Base-by-base conservation (phyloP, 805 yeast species). In the Cyberlindnera subsufficiens region DNA sequence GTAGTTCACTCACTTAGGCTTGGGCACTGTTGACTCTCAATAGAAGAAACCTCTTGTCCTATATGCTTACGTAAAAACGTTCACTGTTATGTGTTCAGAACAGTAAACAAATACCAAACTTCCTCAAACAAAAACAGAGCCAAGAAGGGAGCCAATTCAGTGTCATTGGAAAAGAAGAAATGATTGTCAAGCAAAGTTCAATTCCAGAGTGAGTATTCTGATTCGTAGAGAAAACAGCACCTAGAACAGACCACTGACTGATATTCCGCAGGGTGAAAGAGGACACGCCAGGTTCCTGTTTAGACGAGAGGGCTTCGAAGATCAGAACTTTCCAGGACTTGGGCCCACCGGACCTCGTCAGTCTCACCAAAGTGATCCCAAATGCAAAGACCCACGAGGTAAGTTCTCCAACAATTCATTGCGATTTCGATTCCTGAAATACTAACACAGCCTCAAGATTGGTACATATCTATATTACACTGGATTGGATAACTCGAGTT, bases 301-400 rank as follows among this genome's bases (percentile, higher is more conserved):
- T 84, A 36, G 73, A 74, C 41, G 88, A 82, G 56, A 69, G 95
- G 52, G 75, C 84, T 3, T 62, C 75, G 31, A 73, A 83, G 50
- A 63, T 85, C 37, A 72, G 72, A 38, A 67, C 75, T 33, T 78
- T 83, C 46, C 68, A 63, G 42, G 90, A 84, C 47, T 61, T 86
- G 43, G 95, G 95, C 0, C 86, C 89, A 1, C 84, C 88, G 3
- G 95, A 86, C 59, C 65, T 85, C 44, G 78, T 81, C 6, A 78
- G 71, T 48, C 55, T 75, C 30, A 61, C 72, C n/a, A 71, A 70
- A 46, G 44, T 45, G 11, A 86, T 89, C n/a, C 10, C 86, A 83
- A 32, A 88, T 77, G 63, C 64, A 76, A 60, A 76, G 79, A 43
- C 35, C 13, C 35, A 46, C 5, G 58, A 54, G 19, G 49, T 44